Evolutionary conservation across 2,329 filamentous ascomycete species (phyloP).

Genomic region (Harringtonia lauricola): DNA sequence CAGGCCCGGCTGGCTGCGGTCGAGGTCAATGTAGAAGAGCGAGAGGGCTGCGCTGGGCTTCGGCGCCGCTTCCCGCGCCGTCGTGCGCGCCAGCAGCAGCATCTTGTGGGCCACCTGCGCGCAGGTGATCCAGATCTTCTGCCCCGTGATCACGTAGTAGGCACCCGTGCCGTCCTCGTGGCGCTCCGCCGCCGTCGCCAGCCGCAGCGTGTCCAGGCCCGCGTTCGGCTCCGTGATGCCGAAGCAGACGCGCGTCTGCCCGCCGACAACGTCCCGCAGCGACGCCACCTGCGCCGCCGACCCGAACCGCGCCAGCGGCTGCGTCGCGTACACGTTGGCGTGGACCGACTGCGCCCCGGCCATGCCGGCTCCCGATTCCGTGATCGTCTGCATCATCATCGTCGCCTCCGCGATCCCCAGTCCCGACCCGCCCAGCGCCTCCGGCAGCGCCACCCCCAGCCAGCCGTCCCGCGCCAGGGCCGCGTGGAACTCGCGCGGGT

Average conservation of each 20-base stretch:
- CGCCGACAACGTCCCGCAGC: constrained; percentile 60
- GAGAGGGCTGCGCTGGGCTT: constrained; percentile 48
- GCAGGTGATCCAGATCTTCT: constrained; percentile 86
- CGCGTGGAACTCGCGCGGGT: constrained; percentile 66
- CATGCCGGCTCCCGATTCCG: constrained; percentile 66
- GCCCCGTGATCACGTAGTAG: constrained; percentile 56
- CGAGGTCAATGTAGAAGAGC: constrained; percentile 70
- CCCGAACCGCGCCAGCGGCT: constrained; percentile 63
- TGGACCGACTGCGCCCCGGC: constrained; percentile 54
- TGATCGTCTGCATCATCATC: constrained; percentile 79
- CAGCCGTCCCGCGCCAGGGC: constrained; percentile 66
- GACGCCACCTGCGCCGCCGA: constrained; percentile 52
- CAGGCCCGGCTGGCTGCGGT: constrained; percentile 46
- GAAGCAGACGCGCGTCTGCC: constrained; percentile 64
- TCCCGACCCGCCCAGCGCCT: constrained; percentile 62
- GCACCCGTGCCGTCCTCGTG: constrained; percentile 29
- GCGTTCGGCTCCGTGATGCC: constrained; percentile 79
- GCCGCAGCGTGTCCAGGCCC: constrained; percentile 64
- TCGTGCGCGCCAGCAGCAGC: constrained; percentile 68
- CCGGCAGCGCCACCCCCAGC: constrained; percentile 71
- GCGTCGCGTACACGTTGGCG: constrained; percentile 64
- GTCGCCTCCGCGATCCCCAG: constrained; percentile 72
- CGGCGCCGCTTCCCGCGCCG: neutral
- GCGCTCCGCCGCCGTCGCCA: constrained; percentile 53
- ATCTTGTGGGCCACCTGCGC: constrained; percentile 76